Conservation (phyloP, 768 basidiomycete species). For the Rhodotorula diobovata region DNA sequence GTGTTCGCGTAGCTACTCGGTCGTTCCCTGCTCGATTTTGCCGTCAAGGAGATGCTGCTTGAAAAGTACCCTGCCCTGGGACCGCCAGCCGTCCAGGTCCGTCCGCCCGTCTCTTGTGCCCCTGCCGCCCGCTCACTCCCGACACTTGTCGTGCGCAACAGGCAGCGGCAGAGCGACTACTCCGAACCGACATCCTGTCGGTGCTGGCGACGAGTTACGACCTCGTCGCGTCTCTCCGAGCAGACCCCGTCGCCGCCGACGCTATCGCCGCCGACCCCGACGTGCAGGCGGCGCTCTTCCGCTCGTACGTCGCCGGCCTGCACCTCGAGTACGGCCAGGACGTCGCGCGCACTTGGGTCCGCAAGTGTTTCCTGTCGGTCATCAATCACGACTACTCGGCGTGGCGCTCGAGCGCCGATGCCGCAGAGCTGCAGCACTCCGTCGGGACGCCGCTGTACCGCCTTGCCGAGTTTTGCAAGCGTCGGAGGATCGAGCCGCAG, state of each 20-base stretch:
- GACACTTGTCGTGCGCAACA: background rate
- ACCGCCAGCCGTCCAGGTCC: background rate
- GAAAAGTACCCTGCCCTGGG: background rate
- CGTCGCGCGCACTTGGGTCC: constrained; percentile 10
- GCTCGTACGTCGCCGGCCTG: constrained; percentile 15
- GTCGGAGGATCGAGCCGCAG: background rate
- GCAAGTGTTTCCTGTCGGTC: constrained; percentile 14
- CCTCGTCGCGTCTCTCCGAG: background rate
- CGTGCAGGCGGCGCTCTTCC: constrained; percentile 7
- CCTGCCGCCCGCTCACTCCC: too few relatives aligned
- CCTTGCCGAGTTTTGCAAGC: background rate
- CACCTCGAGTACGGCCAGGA: constrained; percentile 1
- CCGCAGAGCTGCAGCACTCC: background rate
- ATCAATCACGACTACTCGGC: background rate
- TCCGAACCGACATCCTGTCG: background rate
- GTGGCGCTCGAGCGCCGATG: background rate
- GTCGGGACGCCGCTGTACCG: background rate
- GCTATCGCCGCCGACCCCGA: background rate
- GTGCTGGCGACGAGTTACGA: background rate
- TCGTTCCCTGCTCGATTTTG: background rate
- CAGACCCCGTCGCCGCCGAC: background rate
- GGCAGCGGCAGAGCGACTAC: background rate
- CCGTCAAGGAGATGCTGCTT: constrained; percentile 7
- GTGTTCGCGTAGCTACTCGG: background rate
- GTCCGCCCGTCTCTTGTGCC: background rate